A percentile compares a stretch with the other conserved stretches of the same genome.
phyloP scores from a whole-genome alignment of 2,329 filamentous ascomycete genomes.

The Leptosphaerulina australis region DNA sequence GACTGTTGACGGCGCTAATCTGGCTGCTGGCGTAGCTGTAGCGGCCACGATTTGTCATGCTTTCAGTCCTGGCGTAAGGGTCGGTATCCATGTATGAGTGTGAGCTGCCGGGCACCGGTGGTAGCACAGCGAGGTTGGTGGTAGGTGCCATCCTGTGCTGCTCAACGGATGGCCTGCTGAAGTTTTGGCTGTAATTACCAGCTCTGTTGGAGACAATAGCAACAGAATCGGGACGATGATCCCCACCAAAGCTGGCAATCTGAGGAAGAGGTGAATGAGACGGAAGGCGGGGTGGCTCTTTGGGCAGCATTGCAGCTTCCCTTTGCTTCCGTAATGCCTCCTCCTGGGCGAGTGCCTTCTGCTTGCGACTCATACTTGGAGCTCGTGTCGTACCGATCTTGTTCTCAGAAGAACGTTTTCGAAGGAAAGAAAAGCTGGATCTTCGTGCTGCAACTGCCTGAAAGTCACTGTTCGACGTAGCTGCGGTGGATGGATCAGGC shows the following conservation, averaged over 20 bases:
- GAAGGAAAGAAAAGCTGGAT: conserved; percentile 20
- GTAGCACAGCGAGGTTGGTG: conserved; percentile 34
- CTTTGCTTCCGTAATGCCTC: conserved; percentile 62
- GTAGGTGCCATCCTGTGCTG: conserved; percentile 46
- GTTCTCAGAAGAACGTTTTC: conserved; percentile 16
- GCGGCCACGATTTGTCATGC: conserved; percentile 94
- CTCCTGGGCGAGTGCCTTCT: conserved; percentile 57
- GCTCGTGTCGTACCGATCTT: conserved; percentile 15
- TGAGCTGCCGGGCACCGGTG: conserved; percentile 51
- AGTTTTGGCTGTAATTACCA: conserved; percentile 42
- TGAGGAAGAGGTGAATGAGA: conserved; percentile 54
- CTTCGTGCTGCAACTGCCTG: conserved; percentile 16
- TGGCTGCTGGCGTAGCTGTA: conserved; percentile 96
- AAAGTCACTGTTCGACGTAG: conserved; percentile 13
- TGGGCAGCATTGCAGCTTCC: conserved; percentile 61
- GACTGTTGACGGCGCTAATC: conserved; percentile 89
- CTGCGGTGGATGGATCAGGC: conserved; percentile 33
- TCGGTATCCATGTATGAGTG: conserved; percentile 65
- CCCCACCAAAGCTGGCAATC: conserved; percentile 66
- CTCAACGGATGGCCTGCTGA: conserved; percentile 48
- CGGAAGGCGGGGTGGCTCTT: conserved; percentile 65
- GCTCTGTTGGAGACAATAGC: conserved; percentile 66
- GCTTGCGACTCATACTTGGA: conserved; percentile 60
- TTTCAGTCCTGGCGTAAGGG: conserved; percentile 82
- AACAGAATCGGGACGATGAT: conserved; percentile 66